Conservation (phyloP, 2,329 filamentous ascomycete species). For the Beauveria sp. region DNA sequence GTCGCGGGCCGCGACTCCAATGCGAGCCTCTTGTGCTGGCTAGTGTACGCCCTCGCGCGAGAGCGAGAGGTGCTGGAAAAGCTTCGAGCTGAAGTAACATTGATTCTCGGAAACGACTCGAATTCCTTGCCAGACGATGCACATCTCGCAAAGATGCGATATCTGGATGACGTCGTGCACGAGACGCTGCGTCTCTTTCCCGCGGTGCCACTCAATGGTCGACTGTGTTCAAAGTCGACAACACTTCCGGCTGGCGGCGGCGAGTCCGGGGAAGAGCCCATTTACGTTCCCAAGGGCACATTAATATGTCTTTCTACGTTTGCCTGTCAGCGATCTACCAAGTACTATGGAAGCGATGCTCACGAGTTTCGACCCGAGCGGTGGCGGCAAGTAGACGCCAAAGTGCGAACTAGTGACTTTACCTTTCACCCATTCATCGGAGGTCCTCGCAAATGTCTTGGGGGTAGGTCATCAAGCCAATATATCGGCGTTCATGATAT, state of each 20-base stretch:
- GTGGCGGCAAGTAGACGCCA: neutral
- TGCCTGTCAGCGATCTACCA: conserved; percentile 4
- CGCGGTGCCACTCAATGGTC: conserved; percentile 9
- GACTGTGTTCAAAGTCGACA: conserved; percentile 4
- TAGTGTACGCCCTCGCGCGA: conserved; percentile 8
- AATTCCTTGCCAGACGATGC: neutral
- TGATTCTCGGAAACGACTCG: neutral
- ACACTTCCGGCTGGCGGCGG: conserved; percentile 2
- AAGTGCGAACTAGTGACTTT: conserved; percentile 2
- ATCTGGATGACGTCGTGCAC: conserved; percentile 6
- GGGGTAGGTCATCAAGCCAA: neutral
- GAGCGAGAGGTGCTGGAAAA: conserved; percentile 3
- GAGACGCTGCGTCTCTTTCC: conserved; percentile 11
- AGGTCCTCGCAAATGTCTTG: conserved; percentile 12
- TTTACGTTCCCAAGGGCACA: conserved; percentile 1
- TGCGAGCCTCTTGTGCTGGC: conserved; percentile 8
- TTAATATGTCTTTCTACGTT: conserved; percentile 4
- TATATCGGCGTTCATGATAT: neutral
- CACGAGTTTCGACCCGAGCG: conserved; percentile 1
- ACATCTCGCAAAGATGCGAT: conserved; percentile 2
- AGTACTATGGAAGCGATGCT: conserved; percentile 1
- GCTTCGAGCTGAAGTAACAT: conserved; percentile 1
- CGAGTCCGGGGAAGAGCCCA: conserved; percentile 4
- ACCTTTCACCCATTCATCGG: conserved; percentile 12
- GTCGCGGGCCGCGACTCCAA: conserved; percentile 4